phyloP scores from a whole-genome alignment of 495 filamentous ascomycete species.

The Clohesyomyces aquaticus region DNA sequence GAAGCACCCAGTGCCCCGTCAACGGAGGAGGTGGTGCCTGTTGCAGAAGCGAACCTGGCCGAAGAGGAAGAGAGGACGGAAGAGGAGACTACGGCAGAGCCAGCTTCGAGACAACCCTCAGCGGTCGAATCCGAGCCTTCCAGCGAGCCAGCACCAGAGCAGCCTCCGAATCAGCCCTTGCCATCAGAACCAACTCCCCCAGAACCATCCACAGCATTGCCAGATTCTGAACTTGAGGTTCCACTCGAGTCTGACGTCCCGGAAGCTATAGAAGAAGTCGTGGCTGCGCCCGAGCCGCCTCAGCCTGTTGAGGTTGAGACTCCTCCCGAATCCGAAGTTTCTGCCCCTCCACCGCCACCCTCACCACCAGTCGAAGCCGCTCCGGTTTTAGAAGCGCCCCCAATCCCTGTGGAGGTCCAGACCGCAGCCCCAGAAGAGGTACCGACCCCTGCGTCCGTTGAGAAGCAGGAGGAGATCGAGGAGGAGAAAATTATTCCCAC shows the following conservation, averaged over 20 bases:
- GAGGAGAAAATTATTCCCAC: no score
- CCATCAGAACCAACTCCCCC: not conserved
- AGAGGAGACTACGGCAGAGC: not conserved
- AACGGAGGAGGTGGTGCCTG: conserved; percentile 3
- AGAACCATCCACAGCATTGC: not conserved
- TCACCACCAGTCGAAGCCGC: no score
- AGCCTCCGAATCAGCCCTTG: not conserved
- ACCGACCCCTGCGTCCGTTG: no score
- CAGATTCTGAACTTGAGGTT: not conserved
- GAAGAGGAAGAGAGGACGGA: not conserved
- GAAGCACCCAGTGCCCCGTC: not conserved
- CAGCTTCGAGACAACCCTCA: not conserved
- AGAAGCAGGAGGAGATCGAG: no score
- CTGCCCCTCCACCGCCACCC: no score
- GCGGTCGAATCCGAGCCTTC: not conserved
- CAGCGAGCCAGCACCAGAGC: not conserved
- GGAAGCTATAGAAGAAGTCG: not conserved
- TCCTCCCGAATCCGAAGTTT: conserved; percentile 2
- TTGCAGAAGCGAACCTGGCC: not conserved
- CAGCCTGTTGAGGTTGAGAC: not conserved
- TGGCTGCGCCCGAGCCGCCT: not conserved
- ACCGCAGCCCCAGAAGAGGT: no score
- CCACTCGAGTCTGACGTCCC: not conserved
- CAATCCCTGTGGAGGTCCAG: no score
- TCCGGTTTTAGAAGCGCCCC: no score